Conservation (phyloP, 768 basidiomycete genomes). For the Holtermanniella nyarrowii region DNA sequence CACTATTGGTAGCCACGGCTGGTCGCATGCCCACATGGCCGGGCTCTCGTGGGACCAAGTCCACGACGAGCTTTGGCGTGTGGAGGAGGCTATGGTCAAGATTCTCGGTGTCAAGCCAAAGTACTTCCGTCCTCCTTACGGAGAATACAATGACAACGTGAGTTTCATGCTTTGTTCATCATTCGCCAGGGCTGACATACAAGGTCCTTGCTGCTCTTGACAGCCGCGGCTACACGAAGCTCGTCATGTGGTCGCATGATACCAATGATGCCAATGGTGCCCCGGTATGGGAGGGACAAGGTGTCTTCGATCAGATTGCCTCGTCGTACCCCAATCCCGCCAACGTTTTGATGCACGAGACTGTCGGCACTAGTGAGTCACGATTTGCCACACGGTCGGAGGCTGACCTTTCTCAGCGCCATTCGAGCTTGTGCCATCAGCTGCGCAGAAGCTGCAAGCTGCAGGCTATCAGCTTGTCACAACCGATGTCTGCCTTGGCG, state of each 20-base stretch:
- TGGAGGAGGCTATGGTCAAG: constrained; percentile 37
- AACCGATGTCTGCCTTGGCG: background rate
- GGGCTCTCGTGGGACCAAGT: constrained; percentile 20
- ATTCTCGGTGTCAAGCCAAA: constrained; percentile 35
- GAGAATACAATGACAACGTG: constrained; percentile 32
- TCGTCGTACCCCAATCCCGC: background rate
- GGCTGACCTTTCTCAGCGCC: background rate
- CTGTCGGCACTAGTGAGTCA: constrained; percentile 12
- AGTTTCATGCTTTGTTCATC: constrained; percentile 1
- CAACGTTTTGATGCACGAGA: background rate
- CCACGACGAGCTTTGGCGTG: constrained; percentile 25
- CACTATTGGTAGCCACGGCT: constrained; percentile 38
- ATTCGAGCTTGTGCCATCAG: background rate
- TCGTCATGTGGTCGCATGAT: constrained; percentile 37
- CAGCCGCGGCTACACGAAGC: constrained; percentile 4
- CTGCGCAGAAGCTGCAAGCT: background rate
- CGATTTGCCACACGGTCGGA: background rate
- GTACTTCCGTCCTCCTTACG: constrained; percentile 37
- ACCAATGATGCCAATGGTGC: constrained; percentile 2
- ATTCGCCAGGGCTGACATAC: background rate
- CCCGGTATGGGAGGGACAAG: background rate
- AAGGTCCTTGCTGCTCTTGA: background rate
- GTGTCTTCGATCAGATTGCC: background rate
- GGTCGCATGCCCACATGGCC: constrained; percentile 36
- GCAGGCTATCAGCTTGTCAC: background rate